These are phyloP conservation scores for Hamigera avellanea DNA, from an alignment of 495 filamentous ascomycete genomes.

Conservation along the genomic window DNA sequence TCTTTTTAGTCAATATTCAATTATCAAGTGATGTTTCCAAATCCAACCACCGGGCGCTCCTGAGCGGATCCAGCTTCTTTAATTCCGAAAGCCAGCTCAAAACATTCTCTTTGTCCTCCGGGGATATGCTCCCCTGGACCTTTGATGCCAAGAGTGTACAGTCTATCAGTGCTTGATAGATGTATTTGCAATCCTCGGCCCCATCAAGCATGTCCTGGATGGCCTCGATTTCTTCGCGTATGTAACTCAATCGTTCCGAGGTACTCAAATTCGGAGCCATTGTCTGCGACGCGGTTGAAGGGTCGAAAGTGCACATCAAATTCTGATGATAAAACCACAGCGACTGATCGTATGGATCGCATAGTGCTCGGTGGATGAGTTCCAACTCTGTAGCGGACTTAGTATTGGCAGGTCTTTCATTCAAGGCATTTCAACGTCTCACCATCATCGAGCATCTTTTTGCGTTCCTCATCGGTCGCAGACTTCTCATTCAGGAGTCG, in stretches of 20 bases:
- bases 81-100: constrained; percentile 52
- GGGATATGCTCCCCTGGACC: constrained; percentile 20
- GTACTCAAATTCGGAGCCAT: constrained; percentile 51
- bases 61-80: constrained; percentile 55
- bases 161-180: constrained; percentile 67
- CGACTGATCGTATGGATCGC: constrained; percentile 83
- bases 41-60: constrained; percentile 57
- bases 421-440: constrained; percentile 5
- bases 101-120: constrained; percentile 35
- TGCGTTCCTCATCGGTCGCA: constrained; percentile 49
- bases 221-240: constrained; percentile 54
- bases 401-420: neutral
- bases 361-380: constrained; percentile 64
- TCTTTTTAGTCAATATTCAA: too few species aligned
- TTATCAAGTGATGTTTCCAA: constrained; percentile 25
- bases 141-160: constrained; percentile 30
- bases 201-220: constrained; percentile 65
- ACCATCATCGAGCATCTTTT: constrained; percentile 64
- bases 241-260: constrained; percentile 51
- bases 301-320: constrained; percentile 54
- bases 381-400: constrained; percentile 45
- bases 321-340: constrained; percentile 94
- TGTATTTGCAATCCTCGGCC: constrained; percentile 66
- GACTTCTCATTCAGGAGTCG: constrained; percentile 55
- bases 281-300: constrained; percentile 31